Base-by-base conservation (phyloP, 768 basidiomycete genomes). In the Phaffia tasmanica region DNA sequence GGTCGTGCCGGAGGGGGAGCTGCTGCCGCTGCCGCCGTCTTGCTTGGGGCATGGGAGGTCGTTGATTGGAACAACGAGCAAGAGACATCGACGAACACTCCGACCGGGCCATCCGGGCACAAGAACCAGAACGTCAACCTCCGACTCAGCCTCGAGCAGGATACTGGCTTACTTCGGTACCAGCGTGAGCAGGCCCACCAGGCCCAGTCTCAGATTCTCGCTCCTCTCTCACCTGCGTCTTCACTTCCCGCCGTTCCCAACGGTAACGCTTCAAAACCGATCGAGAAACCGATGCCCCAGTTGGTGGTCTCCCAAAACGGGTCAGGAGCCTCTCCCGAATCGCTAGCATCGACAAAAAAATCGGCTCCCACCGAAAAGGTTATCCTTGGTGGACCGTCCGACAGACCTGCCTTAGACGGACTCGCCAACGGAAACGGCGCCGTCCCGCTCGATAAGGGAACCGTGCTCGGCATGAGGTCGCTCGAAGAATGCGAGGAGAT, bases 401-500 rank as follows among this genome's bases (percentile, higher is more conserved):
- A 62, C 46, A 60, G 66, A 25, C 66, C 66, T 14, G 32, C 49
- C 16, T 60, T 67, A 9, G 66, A 67, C 48, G 66, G 66, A 49
- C 54, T 51, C 27, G 32, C 55, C 27, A 67, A 67, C 61, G 66
- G 66, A 32, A 67, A 67, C 49, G 66, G 66, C 25, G 46, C 66
- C 0, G 61, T 35, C 25, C 19, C 61, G 1, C 61, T 67, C 29
- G 25, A 60, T 14, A 54, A 48, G 9, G 29, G 51, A 14, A 67
- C 66, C 11, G 47, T 47, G 46, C 19, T 48, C 2, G 56, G 58
- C 67, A 62, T 75, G 58, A 71, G 92, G 23, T 78, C 86, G 0
- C 77, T 92, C 9, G 84, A 86, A 49, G 88, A 91, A 70, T 87
- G 86, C 71, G 80, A 89, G 63, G 83, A 86, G 27, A 80, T 97